A percentile compares a stretch with the other conserved stretches of the same genome.
These are phyloP conservation scores for Neurospora sp. DNA, from an alignment of 495 filamentous ascomycete species.

Conservation along the genomic window DNA sequence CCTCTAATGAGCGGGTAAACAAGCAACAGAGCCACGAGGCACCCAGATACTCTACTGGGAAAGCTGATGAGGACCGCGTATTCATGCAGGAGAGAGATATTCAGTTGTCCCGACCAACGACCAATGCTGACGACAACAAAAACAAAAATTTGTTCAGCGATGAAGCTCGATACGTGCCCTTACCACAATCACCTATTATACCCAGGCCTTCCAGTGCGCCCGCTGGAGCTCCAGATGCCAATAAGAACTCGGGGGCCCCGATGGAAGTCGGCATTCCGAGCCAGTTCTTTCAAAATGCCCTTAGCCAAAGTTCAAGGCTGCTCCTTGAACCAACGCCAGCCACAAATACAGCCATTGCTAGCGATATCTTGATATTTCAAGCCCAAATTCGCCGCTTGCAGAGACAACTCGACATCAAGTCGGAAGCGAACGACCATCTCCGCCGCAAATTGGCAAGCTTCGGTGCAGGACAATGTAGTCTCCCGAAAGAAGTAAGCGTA, in stretches of 20 bases:
- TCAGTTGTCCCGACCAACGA: background rate
- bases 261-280: background rate
- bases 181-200: background rate
- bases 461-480: conserved; percentile 22
- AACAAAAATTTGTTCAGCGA: background rate
- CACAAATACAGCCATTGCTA: conserved; percentile 1
- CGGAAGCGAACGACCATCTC: conserved; percentile 32
- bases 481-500: background rate
- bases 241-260: background rate
- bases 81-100: background rate
- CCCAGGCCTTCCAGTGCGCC: background rate
- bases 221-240: background rate
- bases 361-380: conserved; percentile 32
- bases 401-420: conserved; percentile 25
- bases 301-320: background rate
- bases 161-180: background rate
- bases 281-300: conserved; percentile 4
- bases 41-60: background rate
- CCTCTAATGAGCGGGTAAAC: background rate
- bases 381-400: conserved; percentile 36
- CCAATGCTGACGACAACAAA: background rate
- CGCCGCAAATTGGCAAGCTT: conserved; percentile 20
- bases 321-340: background rate
- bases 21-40: background rate
- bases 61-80: background rate